phyloP scores from a whole-genome alignment of 2,329 filamentous ascomycete genomes.

The Fusarium odoratissimum region DNA sequence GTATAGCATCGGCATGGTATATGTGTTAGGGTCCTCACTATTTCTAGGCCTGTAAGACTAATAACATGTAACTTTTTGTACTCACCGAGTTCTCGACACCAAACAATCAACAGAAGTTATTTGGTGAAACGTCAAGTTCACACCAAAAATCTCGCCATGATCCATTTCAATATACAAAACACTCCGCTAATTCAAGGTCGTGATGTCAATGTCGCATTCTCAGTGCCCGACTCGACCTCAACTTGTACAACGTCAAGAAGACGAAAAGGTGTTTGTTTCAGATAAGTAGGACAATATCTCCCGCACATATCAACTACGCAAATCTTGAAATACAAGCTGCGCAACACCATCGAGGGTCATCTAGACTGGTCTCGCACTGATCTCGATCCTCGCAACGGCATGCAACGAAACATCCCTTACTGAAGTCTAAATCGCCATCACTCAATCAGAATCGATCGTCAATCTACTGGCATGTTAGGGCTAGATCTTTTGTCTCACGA shows the following conservation, averaged over 20 bases:
- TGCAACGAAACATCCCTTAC: constrained; percentile 17
- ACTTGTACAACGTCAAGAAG: not conserved
- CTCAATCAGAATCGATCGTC: not conserved
- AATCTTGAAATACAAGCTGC: not conserved
- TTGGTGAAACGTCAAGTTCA: not conserved
- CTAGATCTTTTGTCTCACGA: constrained; percentile 1
- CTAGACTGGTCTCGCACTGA: not conserved
- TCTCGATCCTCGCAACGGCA: constrained; percentile 27
- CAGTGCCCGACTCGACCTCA: not conserved
- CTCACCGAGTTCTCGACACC: not conserved
- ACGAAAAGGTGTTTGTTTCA: not conserved
- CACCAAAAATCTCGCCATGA: not conserved
- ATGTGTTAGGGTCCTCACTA: not conserved
- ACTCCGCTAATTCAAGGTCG: not conserved
- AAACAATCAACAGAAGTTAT: not conserved
- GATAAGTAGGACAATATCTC: not conserved
- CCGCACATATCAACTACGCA: not conserved
- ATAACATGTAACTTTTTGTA: too few species aligned
- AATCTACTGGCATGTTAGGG: constrained; percentile 10
- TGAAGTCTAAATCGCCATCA: not conserved
- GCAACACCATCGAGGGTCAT: not conserved
- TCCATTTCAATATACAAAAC: not conserved
- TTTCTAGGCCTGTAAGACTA: not conserved
- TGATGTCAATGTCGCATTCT: not conserved
- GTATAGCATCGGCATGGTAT: not conserved